Evolutionary conservation across 2,329 filamentous ascomycete genomes (phyloP), one percentile per base, ranked within the genome.

Genomic region (Clonostachys rhizophaga): DNA sequence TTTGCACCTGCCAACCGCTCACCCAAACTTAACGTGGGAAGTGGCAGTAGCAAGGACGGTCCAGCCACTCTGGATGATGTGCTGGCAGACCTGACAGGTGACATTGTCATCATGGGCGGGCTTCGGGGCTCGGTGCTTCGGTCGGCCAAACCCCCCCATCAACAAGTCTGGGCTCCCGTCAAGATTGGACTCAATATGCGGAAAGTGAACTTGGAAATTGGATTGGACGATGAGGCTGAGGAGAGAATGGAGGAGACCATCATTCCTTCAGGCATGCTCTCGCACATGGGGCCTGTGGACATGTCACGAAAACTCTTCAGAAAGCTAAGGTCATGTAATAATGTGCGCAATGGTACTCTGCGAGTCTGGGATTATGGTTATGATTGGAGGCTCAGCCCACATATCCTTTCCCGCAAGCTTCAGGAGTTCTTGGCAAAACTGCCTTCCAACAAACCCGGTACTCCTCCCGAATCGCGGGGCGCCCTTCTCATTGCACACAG

Each of bases 121-220:
- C 96, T 96, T 60, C 79, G 92, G 53, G 92, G 92, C 5, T 96
- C 91, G 0, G 78, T 96, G n/a, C 67, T 97, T 33, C 83, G 91
- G 33, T 95, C 90, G 11, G 86, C 89, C 11, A 84, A 90, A 51
- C 79, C 87, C 9, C 87, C 88, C 5, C 83, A 92, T 58, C 83
- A 90, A n/a, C 90, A 95, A 61, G 70, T 96, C 0, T 97, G 92
- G 92, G 89, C 95, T 2, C 91, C 91, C 0, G 85, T 96, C 59
- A 96, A 96, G 65, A 86, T 96, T 30, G 91, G 92, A 1, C 70
- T 97, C 44, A 96, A 95, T 56, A 80, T 96, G 51, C 85, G 91
- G 47, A 96, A 94, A 61, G 91, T 92, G 3, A 89, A 97, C 61
- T 74, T 97, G 5, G 90, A 95, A 62, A 86, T 97, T 10, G 91